Base-by-base conservation (phyloP, 2,329 filamentous ascomycete species). In the Xylariomycetidae sp. region DNA sequence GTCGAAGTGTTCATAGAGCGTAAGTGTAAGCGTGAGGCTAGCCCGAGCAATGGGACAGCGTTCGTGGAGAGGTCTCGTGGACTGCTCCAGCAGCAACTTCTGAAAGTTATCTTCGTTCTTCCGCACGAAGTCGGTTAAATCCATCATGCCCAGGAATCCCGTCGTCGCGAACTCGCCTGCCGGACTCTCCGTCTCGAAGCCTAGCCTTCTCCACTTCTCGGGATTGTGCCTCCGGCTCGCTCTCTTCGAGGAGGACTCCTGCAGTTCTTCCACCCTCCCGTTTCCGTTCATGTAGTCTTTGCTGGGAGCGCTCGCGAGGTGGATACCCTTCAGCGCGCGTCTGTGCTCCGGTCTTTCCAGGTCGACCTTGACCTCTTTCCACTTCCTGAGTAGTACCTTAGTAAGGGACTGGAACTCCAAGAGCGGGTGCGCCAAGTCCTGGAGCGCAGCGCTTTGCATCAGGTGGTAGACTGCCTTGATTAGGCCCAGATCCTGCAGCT, bases 131-230 rank as follows among this genome's bases (percentile, higher is more conserved):
- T 96, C 89, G 2, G 88, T 86, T 51, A 98, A 62, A 57, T 98
- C 92, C 89, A 98, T 96, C 76, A 98, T 86, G 18, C 92, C 92
- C 34, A 98, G 62, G 56, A 89, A 96, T 0, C 92, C 92, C 18
- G 85, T 83, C 24, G 76, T 68, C 14, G 87, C 80, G 53, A 98
- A 96, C 48, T 98, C 92, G 49, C 74, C 72, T 1, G 81, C 81
- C 4, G 92, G 92, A 46, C 76, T 89, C 59, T 98, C 92, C 0
- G 84, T 82, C 58, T 92, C 84, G 51, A 98, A 98, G 3, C 92
- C 92, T 25, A 98, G 60, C 34, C 89, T 74, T 49, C 88, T 75
- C 92, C 92, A 98, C 57, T 95, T 95, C 52, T 93, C 82, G 0
- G 88, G 84, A 50, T 87, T 85, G 49, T 93, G 86, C 50, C 75